phyloP scores from a whole-genome alignment of 805 yeast genomes.

The Isabelozyma rhagii region DNA sequence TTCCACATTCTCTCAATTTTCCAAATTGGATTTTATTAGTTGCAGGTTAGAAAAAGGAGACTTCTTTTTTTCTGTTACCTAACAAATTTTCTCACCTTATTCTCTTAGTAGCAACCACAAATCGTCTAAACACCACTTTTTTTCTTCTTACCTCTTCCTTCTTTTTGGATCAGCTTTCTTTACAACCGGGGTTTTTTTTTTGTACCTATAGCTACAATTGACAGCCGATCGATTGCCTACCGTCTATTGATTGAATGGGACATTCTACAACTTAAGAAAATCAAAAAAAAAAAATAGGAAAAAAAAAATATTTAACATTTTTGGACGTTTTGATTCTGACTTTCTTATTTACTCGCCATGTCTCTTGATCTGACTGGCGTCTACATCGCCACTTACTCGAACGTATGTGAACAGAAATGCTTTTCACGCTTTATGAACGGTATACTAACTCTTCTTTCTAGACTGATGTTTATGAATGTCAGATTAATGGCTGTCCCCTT shows the following conservation, averaged over 20 bases:
- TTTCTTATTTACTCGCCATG: slow-evolving; percentile 11
- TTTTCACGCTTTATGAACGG: neutral
- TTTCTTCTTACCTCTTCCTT: neutral
- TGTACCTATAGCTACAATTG: neutral
- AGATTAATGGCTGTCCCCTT: slow-evolving; percentile 64
- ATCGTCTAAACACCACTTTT: neutral
- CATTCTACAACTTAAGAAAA: neutral
- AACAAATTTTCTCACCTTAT: neutral
- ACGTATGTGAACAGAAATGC: slow-evolving; percentile 26
- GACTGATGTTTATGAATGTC: slow-evolving; percentile 70
- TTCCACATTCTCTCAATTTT: neutral
- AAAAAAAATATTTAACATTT: no score
- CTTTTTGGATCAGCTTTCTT: neutral
- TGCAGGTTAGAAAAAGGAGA: neutral
- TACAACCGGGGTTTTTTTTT: neutral
- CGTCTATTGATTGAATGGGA: neutral
- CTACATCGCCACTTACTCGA: slow-evolving; percentile 44
- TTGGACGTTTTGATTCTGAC: neutral
- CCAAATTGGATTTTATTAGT: neutral
- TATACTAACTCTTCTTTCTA: neutral
- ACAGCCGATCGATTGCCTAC: neutral
- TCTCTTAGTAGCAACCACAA: neutral
- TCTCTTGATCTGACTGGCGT: slow-evolving; percentile 34
- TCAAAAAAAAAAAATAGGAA: no score
- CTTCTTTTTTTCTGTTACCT: neutral